Evolutionary conservation across 208 protist genomes (phyloP).

Genomic region (Angomonas ambiguus): DNA sequence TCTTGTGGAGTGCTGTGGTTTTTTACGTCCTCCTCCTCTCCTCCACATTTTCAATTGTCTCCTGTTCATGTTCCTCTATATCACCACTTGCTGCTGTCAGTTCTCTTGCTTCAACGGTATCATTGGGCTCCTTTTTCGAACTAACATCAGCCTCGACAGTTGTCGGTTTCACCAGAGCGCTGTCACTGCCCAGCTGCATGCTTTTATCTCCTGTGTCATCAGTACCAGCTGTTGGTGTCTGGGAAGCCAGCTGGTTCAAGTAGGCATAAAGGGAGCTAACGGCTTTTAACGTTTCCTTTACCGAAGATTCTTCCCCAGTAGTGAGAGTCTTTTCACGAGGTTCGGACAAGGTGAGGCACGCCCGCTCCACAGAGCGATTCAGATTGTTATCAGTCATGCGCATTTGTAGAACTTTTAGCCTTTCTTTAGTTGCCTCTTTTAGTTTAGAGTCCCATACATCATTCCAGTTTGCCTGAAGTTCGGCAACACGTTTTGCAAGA

Average conservation of each 20-base stretch:
- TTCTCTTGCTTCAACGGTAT: background rate
- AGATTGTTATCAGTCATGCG: conserved; percentile 39
- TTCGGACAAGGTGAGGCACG: conserved; percentile 11
- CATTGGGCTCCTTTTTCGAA: background rate
- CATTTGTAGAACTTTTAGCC: conserved; percentile 33
- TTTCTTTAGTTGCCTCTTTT: conserved; percentile 33
- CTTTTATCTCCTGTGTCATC: background rate
- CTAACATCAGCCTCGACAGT: background rate
- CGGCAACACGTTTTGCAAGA: conserved; percentile 48
- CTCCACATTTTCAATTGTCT: background rate
- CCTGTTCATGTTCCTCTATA: too few relatives aligned
- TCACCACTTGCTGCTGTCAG: background rate
- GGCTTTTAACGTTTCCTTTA: background rate
- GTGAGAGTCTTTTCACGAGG: background rate
- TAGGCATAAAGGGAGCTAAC: background rate
- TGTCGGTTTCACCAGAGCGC: background rate
- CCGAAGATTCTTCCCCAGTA: background rate
- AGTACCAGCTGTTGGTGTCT: too few relatives aligned
- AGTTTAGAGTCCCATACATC: conserved; percentile 50
- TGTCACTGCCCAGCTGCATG: background rate
- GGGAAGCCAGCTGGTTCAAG: background rate
- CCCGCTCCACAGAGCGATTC: conserved; percentile 42
- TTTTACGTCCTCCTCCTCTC: background rate
- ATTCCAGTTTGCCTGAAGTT: conserved; percentile 56
- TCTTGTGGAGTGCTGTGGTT: background rate